These are phyloP conservation scores for Penicillium polonicum DNA, from an alignment of 2,329 filamentous ascomycete species.

Conservation along the genomic window DNA sequence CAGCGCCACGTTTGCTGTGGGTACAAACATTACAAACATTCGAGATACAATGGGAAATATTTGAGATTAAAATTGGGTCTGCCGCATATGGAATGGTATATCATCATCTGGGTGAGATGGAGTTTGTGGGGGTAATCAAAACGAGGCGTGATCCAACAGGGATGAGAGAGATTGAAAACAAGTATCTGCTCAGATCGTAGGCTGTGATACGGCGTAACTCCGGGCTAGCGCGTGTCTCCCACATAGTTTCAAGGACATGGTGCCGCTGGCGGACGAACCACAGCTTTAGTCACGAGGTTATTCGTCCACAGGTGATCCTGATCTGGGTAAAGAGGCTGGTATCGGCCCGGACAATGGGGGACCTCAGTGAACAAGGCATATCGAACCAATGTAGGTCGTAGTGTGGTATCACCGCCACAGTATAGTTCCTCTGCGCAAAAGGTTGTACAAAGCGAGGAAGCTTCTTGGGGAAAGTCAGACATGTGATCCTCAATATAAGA, in stretches of 20 bases:
- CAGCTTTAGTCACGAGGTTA: neutral
- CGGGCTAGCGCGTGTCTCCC: neutral
- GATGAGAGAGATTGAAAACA: neutral
- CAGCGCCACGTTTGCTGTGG: neutral
- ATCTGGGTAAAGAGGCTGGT: neutral
- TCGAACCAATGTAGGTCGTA: neutral
- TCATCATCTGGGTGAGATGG: neutral
- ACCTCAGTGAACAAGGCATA: neutral
- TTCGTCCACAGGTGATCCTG: neutral
- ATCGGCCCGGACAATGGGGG: neutral
- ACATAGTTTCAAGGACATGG: too few species aligned
- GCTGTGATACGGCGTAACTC: too few species aligned
- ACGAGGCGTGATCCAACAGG: neutral
- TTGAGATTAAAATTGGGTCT: neutral
- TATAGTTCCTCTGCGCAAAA: neutral
- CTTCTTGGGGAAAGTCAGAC: neutral
- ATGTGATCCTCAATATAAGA: neutral
- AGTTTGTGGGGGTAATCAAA: neutral
- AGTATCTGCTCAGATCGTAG: neutral
- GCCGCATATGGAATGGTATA: neutral
- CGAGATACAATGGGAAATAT: neutral
- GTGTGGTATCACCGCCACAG: neutral
- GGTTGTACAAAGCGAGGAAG: neutral
- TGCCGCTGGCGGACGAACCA: neutral
- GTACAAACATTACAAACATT: neutral